These are phyloP conservation scores for Boletus sensibilis DNA, from an alignment of 768 basidiomycete genomes.

Conservation along the genomic window DNA sequence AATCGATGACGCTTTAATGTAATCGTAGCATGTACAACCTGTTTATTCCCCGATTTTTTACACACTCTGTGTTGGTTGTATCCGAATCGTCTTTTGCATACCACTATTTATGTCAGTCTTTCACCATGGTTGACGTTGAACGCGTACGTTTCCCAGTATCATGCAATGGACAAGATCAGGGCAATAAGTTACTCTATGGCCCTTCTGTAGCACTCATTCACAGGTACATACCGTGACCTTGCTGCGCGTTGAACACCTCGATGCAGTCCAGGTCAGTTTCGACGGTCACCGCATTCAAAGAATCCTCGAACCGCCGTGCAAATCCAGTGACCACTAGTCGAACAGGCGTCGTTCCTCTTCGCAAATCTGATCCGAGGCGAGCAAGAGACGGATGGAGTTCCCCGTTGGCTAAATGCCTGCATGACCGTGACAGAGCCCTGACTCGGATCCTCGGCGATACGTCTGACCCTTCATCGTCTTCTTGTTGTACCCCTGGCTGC, in stretches of 20 bases:
- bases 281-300: slow-evolving; percentile 4
- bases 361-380: slow-evolving; percentile 26
- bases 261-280: not conserved
- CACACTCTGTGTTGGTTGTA: slow-evolving; percentile 1
- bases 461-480: not conserved
- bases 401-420: not conserved
- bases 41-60: slow-evolving; percentile 8
- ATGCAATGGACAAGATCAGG: not conserved
- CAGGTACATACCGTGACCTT: not conserved
- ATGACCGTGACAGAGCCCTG: not conserved
- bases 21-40: slow-evolving; percentile 6
- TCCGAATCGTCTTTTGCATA: not conserved
- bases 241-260: not conserved
- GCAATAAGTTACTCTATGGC: too few relatives aligned
- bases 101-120: not conserved
- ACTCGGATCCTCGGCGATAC: slow-evolving; percentile 10
- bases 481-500: not conserved
- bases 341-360: not conserved
- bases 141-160: not conserved
- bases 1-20: slow-evolving; percentile 7
- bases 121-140: not conserved
- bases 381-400: not conserved
- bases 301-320: slow-evolving; percentile 9
- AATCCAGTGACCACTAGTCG: slow-evolving; percentile 8
- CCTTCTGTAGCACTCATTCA: not conserved